Conservation (phyloP, 208 protist species). For the Trypanosoma brucei region DNA sequence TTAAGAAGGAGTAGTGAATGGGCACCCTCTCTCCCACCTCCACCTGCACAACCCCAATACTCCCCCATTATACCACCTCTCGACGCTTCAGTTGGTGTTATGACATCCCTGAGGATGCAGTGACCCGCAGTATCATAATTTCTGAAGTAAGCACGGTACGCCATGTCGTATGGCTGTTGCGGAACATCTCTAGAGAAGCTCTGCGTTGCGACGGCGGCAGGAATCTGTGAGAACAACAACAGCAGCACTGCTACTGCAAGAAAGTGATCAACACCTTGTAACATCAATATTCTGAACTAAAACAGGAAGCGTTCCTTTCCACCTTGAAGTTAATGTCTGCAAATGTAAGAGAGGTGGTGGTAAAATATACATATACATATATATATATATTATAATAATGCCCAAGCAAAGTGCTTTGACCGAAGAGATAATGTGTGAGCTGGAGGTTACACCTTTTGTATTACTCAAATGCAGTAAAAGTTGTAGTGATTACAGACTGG, state of each 20-base stretch:
- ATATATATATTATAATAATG: no score
- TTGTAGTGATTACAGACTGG: no score
- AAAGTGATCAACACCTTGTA: no score
- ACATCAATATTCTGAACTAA: no score
- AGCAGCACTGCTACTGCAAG: neutral
- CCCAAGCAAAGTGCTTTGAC: no score
- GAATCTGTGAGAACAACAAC: neutral
- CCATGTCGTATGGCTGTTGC: slow-evolving; percentile 1
- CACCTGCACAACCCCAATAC: slow-evolving; percentile 10
- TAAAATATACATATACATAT: no score
- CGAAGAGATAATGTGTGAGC: no score
- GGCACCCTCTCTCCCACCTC: neutral
- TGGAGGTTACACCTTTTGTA: no score
- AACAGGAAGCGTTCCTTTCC: no score
- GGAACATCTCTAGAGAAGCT: slow-evolving; percentile 17
- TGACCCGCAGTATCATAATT: slow-evolving; percentile 10
- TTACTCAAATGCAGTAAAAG: no score
- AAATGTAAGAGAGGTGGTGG: no score
- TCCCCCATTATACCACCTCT: neutral
- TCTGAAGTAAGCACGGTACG: slow-evolving; percentile 13
- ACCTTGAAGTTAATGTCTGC: no score
- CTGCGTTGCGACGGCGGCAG: neutral
- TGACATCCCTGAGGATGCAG: slow-evolving; percentile 6
- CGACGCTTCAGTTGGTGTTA: neutral
- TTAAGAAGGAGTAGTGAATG: slow-evolving; percentile 6